phyloP scores from a whole-genome alignment of 148 eudicot species.

The Spergularia marina region DNA sequence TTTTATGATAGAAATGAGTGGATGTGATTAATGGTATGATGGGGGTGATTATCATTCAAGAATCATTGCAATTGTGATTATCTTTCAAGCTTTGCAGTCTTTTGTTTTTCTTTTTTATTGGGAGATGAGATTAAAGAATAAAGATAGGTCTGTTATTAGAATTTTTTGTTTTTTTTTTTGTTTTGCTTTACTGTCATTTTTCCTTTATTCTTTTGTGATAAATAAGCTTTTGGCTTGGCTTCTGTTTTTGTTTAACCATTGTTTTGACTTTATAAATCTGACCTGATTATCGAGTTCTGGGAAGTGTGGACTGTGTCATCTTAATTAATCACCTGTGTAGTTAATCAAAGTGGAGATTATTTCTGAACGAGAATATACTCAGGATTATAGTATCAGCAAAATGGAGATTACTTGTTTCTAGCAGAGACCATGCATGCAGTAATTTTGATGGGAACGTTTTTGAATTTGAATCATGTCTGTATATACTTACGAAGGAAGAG shows the following conservation, averaged over 20 bases:
- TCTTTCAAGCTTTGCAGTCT: slow-evolving; percentile 18
- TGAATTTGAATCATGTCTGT: no score
- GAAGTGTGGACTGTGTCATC: background rate
- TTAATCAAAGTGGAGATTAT: background rate
- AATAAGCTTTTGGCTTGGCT: slow-evolving; percentile 7
- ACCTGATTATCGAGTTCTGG: slow-evolving; percentile 17
- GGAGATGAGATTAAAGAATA: background rate
- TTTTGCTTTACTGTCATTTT: background rate
- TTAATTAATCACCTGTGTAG: background rate
- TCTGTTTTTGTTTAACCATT: background rate
- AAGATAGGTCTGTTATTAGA: background rate
- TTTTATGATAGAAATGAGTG: background rate
- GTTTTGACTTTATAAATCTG: slow-evolving; percentile 22
- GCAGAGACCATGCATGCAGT: background rate
- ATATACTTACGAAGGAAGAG: no score
- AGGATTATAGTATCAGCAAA: background rate
- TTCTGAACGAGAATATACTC: slow-evolving; percentile 33
- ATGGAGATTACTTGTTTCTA: background rate
- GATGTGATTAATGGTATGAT: slow-evolving; percentile 32
- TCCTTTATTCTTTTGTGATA: background rate
- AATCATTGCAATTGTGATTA: slow-evolving; percentile 55
- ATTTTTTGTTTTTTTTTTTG: background rate
- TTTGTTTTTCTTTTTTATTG: slow-evolving; percentile 16
- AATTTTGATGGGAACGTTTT: background rate
- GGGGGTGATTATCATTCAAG: slow-evolving; percentile 62